Evolutionary conservation across 441 rosid species (phyloP).

Genomic region (Croton laevigatus): DNA sequence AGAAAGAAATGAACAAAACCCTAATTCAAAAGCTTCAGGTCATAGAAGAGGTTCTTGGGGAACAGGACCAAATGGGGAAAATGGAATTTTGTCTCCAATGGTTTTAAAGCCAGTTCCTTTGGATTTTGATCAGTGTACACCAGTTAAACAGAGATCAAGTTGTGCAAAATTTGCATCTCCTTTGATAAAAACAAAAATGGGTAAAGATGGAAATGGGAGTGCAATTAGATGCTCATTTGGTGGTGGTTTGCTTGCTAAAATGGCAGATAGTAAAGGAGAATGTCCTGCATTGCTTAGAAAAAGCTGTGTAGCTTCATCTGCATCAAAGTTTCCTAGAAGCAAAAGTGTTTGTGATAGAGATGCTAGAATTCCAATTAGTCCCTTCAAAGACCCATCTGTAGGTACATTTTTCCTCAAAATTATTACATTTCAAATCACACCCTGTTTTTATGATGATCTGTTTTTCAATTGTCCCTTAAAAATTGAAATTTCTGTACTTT

Average conservation of each 20-base stretch:
- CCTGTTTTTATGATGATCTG: background rate
- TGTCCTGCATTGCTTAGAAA: constrained; percentile 65
- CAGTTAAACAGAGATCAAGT: constrained; percentile 46
- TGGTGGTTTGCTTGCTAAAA: constrained; percentile 61
- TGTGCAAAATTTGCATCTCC: constrained; percentile 46
- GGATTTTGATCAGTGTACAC: constrained; percentile 88
- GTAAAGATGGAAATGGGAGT: constrained; percentile 32
- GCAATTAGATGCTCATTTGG: constrained; percentile 63
- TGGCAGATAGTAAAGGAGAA: constrained; percentile 54
- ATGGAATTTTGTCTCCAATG: constrained; percentile 51
- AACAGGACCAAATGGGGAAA: constrained; percentile 38
- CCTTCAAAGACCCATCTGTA: constrained; percentile 76
- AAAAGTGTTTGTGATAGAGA: constrained; percentile 66
- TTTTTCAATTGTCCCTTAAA: background rate
- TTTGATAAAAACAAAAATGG: constrained; percentile 41
- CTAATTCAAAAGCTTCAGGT: constrained; percentile 30
- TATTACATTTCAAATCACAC: background rate
- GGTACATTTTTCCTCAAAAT: constrained; percentile 57
- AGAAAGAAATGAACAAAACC: constrained; percentile 40
- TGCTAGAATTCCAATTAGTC: constrained; percentile 46
- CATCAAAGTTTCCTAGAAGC: constrained; percentile 67
- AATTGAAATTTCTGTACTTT: background rate
- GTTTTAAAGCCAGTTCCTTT: constrained; percentile 72
- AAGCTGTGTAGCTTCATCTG: constrained; percentile 62
- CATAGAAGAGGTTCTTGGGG: constrained; percentile 85